Base-by-base conservation (phyloP, 257 asterid genomes). In the Coffea eugenioides region DNA sequence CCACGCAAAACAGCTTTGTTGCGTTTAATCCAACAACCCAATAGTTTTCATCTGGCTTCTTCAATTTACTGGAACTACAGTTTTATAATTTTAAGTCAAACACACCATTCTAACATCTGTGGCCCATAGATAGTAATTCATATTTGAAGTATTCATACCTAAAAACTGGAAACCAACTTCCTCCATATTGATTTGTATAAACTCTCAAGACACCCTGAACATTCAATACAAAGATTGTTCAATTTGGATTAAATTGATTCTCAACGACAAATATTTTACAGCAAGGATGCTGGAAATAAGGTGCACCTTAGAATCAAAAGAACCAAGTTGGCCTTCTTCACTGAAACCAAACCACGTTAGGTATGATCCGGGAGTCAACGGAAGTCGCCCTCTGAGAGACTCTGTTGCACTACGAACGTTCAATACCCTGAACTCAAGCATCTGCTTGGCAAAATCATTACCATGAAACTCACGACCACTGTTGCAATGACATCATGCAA, bases 111-210 rank as follows among this genome's bases (percentile, higher is more conserved):
- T 68, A 54, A 76, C 56, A 48, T 48, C 65, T 52, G 54, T n/a
- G 25, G 21, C 9, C 0, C 23, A 16, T 46, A 71, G 75, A 48
- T 72, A 69, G 67, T 41, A 27, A 48, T 27, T 27, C 46, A 79
- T 57, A 16, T 21, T 4, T 16, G 67, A 69, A 20, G 51, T n/a
- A 52, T 77, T 70, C 77, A 69, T 91, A 96, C 99, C 99, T 92
- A 92, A 96, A 94, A 71, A 96, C 92, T 43, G 99, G 99, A 75
- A 90, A 88, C 99, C 99, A 96, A 84, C 89, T 86, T 45, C 97
- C 96, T 62, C 97, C 99, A 80, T 77, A 91, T 83, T 91, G 97
- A 84, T 89, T 89, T 64, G 94, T 86, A 77, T 86, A 94, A 71
- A 94, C 94, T 84, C 97, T 96, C 83, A 96, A 88, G 78, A 90